Evolutionary conservation across 768 basidiomycete species (phyloP).

Genomic region (Pleurotus eryngii): DNA sequence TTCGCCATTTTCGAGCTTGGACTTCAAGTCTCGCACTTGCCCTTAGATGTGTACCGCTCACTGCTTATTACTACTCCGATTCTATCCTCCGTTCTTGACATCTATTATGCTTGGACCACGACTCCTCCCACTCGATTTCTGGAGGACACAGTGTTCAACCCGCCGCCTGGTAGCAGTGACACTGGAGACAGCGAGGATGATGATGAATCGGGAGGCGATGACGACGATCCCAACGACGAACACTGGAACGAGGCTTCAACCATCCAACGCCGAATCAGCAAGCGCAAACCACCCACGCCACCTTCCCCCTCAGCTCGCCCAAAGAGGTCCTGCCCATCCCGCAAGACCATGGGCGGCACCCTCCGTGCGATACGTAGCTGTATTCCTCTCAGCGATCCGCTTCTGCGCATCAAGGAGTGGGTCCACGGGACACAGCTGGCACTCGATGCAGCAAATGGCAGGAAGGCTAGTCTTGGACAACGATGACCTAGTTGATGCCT

Average conservation of each 20-base stretch:
- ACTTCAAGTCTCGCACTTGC: slow-evolving; percentile 13
- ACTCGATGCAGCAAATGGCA: background rate
- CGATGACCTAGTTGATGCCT: too few species aligned
- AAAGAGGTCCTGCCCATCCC: background rate
- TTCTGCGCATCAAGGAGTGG: slow-evolving; percentile 3
- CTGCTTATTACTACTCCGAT: background rate
- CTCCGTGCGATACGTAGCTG: slow-evolving; percentile 1
- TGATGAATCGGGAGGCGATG: background rate
- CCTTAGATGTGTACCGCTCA: background rate
- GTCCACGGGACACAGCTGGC: background rate
- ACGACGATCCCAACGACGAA: background rate
- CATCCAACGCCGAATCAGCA: background rate
- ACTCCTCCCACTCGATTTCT: background rate
- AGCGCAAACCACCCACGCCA: background rate
- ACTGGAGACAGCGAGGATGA: background rate
- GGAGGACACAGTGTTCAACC: background rate
- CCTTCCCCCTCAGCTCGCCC: background rate
- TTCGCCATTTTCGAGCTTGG: slow-evolving; percentile 15
- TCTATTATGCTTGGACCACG: background rate
- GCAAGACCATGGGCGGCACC: background rate
- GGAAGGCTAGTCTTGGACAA: too few species aligned
- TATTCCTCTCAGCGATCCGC: background rate
- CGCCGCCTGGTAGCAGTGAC: background rate
- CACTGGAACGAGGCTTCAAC: background rate
- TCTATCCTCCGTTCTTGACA: background rate